Conservation (phyloP, 495 filamentous ascomycete species). For the Rhypophila decipiens region DNA sequence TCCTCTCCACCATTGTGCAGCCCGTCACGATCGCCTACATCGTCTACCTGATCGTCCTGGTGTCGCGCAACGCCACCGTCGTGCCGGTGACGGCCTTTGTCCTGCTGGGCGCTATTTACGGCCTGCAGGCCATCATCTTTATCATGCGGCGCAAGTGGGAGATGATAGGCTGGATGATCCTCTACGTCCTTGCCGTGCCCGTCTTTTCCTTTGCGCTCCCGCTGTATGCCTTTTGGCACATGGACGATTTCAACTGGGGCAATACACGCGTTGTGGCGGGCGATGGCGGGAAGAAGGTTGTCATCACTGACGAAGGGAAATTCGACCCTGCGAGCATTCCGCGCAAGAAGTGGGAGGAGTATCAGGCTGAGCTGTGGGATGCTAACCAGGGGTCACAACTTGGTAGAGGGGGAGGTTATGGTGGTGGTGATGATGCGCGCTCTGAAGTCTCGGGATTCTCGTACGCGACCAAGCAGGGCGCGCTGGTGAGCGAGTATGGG, state of each 20-base stretch:
- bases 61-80: slow-evolving; percentile 51
- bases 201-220: slow-evolving; percentile 88
- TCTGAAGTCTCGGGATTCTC: slow-evolving; percentile 90
- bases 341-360: slow-evolving; percentile 98
- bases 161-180: slow-evolving; percentile 98
- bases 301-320: slow-evolving; percentile 96
- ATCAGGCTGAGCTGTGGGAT: slow-evolving; percentile 95
- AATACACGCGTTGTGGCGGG: slow-evolving; percentile 97
- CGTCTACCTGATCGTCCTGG: slow-evolving; percentile 74
- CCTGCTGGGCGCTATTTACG: slow-evolving; percentile 89
- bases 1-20: slow-evolving; percentile 85
- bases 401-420: background rate
- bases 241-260: slow-evolving; percentile 99
- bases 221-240: slow-evolving; percentile 97
- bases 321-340: slow-evolving; percentile 92
- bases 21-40: slow-evolving; percentile 92
- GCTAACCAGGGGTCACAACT: slow-evolving; percentile 54
- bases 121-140: slow-evolving; percentile 96
- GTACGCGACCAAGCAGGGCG: slow-evolving; percentile 73
- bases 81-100: slow-evolving; percentile 82
- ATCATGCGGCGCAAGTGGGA: slow-evolving; percentile 95
- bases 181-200: slow-evolving; percentile 88
- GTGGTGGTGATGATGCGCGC: slow-evolving; percentile 64
- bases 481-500: slow-evolving; percentile 56
- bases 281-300: slow-evolving; percentile 84